Evolutionary conservation across 139 green algal genomes (phyloP).

Genomic region (Pedinophyceae sp.): DNA sequence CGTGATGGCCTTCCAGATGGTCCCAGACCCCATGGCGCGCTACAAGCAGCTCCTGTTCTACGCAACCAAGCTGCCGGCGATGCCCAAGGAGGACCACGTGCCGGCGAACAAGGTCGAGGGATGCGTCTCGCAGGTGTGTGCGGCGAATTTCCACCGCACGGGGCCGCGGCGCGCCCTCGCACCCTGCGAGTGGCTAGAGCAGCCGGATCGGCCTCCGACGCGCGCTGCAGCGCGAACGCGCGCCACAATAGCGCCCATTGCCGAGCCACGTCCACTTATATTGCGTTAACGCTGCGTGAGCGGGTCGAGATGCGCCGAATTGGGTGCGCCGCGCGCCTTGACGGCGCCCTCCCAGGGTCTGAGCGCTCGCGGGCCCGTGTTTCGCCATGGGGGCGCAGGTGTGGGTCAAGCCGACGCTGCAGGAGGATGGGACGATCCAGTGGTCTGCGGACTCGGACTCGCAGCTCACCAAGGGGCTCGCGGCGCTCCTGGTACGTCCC

Average conservation of each 20-base stretch:
- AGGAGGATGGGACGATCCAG: slow-evolving; percentile 53
- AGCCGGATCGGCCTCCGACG: too few relatives aligned
- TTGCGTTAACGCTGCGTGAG: too few relatives aligned
- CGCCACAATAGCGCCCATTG: too few relatives aligned
- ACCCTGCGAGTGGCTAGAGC: too few relatives aligned
- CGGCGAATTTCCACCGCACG: too few relatives aligned
- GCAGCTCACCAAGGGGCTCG: slow-evolving; percentile 79
- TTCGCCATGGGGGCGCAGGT: slow-evolving; percentile 75
- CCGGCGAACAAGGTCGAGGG: slow-evolving; percentile 87
- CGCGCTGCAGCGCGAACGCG: too few relatives aligned
- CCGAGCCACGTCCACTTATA: too few relatives aligned
- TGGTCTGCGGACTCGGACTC: slow-evolving; percentile 91
- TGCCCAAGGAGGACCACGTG: slow-evolving; percentile 44
- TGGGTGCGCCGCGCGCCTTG: too few relatives aligned
- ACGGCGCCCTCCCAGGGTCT: too few relatives aligned
- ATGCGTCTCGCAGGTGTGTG: slow-evolving; percentile 48
- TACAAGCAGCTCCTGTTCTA: slow-evolving; percentile 98
- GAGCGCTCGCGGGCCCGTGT: too few relatives aligned
- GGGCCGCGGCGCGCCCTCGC: too few relatives aligned
- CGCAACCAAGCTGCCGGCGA: slow-evolving; percentile 69
- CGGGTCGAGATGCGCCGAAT: too few relatives aligned
- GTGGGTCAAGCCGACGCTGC: slow-evolving; percentile 72
- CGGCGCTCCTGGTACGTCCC: slow-evolving; percentile 29
- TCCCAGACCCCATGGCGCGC: slow-evolving; percentile 27
- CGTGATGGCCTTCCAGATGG: slow-evolving; percentile 56